Percentiles rank a stretch among this genome's conserved stretches.
phyloP scores from a whole-genome alignment of 2,329 filamentous ascomycete species.

The Biscogniauxia marginata region DNA sequence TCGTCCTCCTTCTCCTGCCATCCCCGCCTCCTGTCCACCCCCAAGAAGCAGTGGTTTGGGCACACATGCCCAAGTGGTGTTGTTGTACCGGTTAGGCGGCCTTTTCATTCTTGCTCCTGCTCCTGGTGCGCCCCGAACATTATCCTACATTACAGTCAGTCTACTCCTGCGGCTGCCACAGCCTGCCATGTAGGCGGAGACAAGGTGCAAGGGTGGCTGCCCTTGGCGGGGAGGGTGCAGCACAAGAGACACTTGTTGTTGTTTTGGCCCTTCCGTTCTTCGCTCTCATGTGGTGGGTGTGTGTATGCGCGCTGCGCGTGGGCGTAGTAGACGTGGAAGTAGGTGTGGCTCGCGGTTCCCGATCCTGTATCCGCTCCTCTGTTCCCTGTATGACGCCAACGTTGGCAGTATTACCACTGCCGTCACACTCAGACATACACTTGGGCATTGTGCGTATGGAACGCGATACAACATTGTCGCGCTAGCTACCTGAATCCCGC shows the following conservation, averaged over 20 bases:
- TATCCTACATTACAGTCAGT: conserved; percentile 15
- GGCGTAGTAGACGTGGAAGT: background rate
- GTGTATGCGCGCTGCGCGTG: background rate
- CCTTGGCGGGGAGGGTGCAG: conserved; percentile 36
- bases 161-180: conserved; percentile 23
- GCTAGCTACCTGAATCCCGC: conserved; percentile 33
- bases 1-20: conserved; percentile 10
- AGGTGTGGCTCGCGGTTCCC: conserved; percentile 37
- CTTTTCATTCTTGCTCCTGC: conserved; percentile 20
- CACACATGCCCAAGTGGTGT: conserved; percentile 14
- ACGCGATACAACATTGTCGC: conserved; percentile 38
- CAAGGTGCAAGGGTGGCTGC: conserved; percentile 36
- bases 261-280: conserved; percentile 32
- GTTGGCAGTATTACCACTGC: conserved; percentile 45
- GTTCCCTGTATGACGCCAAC: conserved; percentile 41
- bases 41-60: conserved; percentile 15
- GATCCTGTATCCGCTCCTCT: conserved; percentile 39
- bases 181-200: conserved; percentile 21
- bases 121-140: conserved; percentile 25
- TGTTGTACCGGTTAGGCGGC: conserved; percentile 26
- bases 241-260: conserved; percentile 36
- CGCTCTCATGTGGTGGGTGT: conserved; percentile 28
- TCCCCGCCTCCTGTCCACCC: conserved; percentile 5
- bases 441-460: conserved; percentile 33
- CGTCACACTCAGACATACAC: conserved; percentile 29